phyloP scores from a whole-genome alignment of 768 basidiomycete species.

The Cystofilobasidium bisporidii region DNA sequence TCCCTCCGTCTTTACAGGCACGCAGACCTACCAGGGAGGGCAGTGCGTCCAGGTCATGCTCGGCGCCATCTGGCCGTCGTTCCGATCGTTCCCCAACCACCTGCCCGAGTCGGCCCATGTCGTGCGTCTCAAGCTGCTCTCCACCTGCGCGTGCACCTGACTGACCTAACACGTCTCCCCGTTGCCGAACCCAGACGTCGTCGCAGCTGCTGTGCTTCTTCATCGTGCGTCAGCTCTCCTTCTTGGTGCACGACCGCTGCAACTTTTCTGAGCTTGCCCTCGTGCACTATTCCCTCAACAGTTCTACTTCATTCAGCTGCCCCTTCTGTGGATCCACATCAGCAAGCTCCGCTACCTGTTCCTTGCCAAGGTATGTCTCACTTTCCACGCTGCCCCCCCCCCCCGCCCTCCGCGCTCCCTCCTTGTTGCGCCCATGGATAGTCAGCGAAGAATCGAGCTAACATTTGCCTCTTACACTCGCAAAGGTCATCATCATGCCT shows the following conservation, averaged over 20 bases:
- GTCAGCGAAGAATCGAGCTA: no score
- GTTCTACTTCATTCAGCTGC: slow-evolving; percentile 28
- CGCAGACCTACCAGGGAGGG: slow-evolving; percentile 31
- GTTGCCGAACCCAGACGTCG: no score
- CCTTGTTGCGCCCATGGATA: no score
- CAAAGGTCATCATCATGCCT: slow-evolving; percentile 28
- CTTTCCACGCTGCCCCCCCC: no score
- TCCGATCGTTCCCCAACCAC: slow-evolving; percentile 31
- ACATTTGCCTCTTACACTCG: no score
- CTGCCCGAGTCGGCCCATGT: slow-evolving; percentile 31
- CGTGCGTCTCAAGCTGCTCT: no score
- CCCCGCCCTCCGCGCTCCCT: no score
- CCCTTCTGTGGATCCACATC: slow-evolving; percentile 30
- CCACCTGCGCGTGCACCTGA: no score
- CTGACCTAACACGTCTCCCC: no score
- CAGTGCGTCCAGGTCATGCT: slow-evolving; percentile 29
- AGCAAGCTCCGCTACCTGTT: slow-evolving; percentile 31
- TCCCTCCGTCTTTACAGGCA: neutral
- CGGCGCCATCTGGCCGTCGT: slow-evolving; percentile 31
- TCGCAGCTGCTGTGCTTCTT: slow-evolving; percentile 29
- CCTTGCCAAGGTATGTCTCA: slow-evolving; percentile 30
- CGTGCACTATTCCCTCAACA: no score
- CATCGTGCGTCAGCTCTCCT: slow-evolving; percentile 23
- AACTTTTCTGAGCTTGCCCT: no score
- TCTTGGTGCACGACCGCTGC: no score